Conservation (phyloP, 768 basidiomycete genomes). For the Lentinus brumalis region DNA sequence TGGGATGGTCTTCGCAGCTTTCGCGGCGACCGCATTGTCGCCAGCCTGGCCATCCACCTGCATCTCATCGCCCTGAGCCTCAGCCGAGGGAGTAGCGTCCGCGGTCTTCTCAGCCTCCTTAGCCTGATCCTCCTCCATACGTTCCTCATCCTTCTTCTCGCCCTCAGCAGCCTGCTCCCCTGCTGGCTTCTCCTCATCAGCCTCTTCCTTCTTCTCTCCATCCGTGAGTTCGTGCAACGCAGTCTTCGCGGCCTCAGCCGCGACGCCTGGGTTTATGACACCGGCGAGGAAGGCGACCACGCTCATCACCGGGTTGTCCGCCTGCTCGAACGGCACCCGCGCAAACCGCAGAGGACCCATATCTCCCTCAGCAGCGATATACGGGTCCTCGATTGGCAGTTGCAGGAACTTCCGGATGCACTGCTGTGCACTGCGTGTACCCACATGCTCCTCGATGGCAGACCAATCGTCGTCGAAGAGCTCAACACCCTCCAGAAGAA, state of each 20-base stretch:
- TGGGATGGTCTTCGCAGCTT: constrained; percentile 48
- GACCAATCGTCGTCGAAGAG: constrained; percentile 99
- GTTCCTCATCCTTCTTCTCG: constrained; percentile 40
- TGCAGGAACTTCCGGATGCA: constrained; percentile 96
- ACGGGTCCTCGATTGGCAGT: constrained; percentile 95
- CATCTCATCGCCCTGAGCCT: constrained; percentile 40
- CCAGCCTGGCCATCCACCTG: constrained; percentile 42
- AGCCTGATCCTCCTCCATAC: constrained; percentile 39
- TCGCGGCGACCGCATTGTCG: constrained; percentile 32
- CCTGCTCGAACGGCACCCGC: constrained; percentile 87
- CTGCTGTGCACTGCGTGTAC: constrained; percentile 88
- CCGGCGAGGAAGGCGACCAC: constrained; percentile 97
- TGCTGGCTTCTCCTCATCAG: constrained; percentile 32
- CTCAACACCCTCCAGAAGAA: constrained; percentile 94
- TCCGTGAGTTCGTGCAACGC: constrained; percentile 82
- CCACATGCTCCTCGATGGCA: constrained; percentile 89
- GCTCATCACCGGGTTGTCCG: constrained; percentile 98
- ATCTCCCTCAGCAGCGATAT: constrained; percentile 74
- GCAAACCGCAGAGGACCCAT: constrained; percentile 77
- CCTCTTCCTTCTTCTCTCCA: constrained; percentile 42
- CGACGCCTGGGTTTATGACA: constrained; percentile 87
- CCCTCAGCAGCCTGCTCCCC: constrained; percentile 36
- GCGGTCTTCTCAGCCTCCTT: constrained; percentile 34
- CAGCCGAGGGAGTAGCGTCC: background rate
- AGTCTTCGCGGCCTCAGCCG: constrained; percentile 90